Percentiles rank a stretch among this genome's conserved stretches.
Conservation (phyloP, 75 land plant species). For the Picea sitchensis region DNA sequence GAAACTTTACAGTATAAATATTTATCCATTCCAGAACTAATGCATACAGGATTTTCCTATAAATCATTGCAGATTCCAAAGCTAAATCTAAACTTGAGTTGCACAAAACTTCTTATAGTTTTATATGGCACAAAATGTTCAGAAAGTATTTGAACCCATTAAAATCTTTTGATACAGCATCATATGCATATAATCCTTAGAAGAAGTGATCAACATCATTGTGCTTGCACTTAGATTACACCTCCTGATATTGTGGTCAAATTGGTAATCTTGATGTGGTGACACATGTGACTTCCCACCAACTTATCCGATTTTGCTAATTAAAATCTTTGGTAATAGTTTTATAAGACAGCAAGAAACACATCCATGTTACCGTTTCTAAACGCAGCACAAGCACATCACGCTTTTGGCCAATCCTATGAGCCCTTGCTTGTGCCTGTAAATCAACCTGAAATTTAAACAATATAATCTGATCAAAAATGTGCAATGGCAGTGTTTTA, state of each 20-base stretch:
- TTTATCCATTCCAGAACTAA: neutral
- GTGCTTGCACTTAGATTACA: neutral
- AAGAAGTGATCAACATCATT: neutral
- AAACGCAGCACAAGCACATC: slow-evolving; percentile 96
- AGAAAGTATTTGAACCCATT: neutral
- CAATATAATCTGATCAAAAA: neutral
- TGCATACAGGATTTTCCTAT: neutral
- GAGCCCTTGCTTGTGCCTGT: slow-evolving; percentile 99
- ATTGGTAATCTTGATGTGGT: neutral
- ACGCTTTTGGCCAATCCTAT: slow-evolving; percentile 97
- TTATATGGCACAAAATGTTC: neutral
- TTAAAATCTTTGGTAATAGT: neutral
- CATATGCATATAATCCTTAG: neutral
- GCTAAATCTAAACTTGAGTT: neutral
- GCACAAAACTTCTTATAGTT: neutral
- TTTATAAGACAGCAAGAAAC: neutral
- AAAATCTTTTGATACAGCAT: neutral
- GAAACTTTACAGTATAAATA: neutral
- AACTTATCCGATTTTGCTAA: neutral
- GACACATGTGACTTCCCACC: neutral
- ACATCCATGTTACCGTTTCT: slow-evolving; percentile 63
- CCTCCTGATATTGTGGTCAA: neutral
- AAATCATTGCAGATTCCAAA: no score
- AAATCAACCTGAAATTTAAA: slow-evolving; percentile 73
- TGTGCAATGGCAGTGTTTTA: neutral